Percentiles rank a stretch among this genome's conserved stretches.
These are phyloP conservation scores for Colletotrichum sp. DNA, from an alignment of 2,329 filamentous ascomycete species.

Conservation along the genomic window DNA sequence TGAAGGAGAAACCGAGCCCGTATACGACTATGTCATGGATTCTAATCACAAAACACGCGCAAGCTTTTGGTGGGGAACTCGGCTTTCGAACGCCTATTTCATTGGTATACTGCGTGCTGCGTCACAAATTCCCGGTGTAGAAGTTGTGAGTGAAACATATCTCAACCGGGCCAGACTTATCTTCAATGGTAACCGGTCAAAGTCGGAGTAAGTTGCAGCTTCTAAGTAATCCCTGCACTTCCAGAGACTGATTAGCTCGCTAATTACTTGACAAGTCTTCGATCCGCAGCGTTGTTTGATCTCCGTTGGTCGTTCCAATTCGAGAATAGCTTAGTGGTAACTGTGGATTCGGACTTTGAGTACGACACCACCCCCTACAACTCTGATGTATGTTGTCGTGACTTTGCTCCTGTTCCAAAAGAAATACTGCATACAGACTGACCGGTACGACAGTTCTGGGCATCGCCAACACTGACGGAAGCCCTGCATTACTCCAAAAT, in stretches of 20 bases:
- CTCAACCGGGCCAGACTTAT: background rate
- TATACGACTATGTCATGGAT: background rate
- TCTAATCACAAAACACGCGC: background rate
- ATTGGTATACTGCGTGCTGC: background rate
- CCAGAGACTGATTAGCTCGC: no score
- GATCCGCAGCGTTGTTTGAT: background rate
- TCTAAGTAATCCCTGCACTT: no score
- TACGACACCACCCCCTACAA: background rate
- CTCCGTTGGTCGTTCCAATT: background rate
- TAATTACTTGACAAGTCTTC: background rate
- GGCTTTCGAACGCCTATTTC: background rate
- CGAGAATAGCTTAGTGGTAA: no score
- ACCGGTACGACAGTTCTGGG: background rate
- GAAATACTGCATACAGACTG: background rate
- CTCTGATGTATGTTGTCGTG: background rate
- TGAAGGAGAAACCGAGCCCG: background rate
- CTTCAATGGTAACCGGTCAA: background rate
- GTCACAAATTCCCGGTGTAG: background rate
- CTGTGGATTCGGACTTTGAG: no score
- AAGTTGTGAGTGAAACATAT: background rate
- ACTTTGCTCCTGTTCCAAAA: no score
- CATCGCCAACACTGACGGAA: background rate
- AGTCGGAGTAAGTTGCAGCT: background rate
- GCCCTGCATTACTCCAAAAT: background rate
- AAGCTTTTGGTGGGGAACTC: background rate